Evolutionary conservation across 2,329 filamentous ascomycete genomes (phyloP).

Genomic region (Penicillium sp.): DNA sequence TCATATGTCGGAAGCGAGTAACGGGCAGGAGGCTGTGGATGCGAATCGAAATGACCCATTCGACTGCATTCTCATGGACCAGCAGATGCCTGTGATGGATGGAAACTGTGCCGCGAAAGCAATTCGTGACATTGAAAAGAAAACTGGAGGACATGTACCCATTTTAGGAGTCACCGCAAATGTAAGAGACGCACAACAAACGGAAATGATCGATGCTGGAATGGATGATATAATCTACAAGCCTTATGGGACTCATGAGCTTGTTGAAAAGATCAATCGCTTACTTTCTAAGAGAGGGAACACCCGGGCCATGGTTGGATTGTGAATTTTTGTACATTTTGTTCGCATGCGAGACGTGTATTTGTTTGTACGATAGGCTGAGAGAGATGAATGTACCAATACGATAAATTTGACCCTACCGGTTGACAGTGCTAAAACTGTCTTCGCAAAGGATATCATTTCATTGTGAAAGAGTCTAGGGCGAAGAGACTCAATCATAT

Average conservation of each 20-base stretch:
- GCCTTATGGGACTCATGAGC: conserved; percentile 71
- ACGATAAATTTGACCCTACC: no score
- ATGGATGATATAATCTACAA: conserved; percentile 79
- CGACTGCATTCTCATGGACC: conserved; percentile 72
- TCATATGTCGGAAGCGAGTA: conserved; percentile 35
- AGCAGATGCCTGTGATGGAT: conserved; percentile 83
- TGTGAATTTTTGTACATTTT: neutral
- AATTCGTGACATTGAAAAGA: conserved; percentile 65
- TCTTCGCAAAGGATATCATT: neutral
- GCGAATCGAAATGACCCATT: conserved; percentile 40
- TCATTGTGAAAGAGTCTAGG: neutral
- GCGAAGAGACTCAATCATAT: neutral
- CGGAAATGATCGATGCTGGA: conserved; percentile 66
- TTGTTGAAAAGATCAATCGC: conserved; percentile 65
- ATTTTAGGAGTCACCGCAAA: conserved; percentile 62
- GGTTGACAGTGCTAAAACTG: no score
- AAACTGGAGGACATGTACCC: conserved; percentile 42
- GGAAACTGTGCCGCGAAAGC: conserved; percentile 68
- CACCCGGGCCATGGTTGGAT: no score
- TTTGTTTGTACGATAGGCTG: neutral
- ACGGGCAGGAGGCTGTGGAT: conserved; percentile 45
- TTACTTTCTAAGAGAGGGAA: conserved; percentile 28
- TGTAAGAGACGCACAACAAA: conserved; percentile 70
- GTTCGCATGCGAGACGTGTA: neutral
- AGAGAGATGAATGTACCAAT: neutral